Base-by-base conservation (phyloP, 345 rosid species). In the Murraya paniculata region DNA sequence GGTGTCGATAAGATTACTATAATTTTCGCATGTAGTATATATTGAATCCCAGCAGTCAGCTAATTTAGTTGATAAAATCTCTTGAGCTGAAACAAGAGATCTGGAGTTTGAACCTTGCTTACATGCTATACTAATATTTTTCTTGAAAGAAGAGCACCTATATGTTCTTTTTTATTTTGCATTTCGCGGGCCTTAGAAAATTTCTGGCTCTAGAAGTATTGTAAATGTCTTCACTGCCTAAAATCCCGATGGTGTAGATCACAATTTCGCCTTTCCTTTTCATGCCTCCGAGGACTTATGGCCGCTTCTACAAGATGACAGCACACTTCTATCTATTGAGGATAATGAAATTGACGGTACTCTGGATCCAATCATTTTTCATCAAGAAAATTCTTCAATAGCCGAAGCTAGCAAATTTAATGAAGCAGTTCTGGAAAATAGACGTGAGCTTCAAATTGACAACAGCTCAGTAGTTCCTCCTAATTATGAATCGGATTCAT, bases 151-250 rank as follows among this genome's bases (percentile, higher is more conserved):
- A 33, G 25, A 41, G 16, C 7, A 19, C 41, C n/a, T n/a, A n/a
- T n/a, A n/a, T n/a, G n/a, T 33, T 21, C 39, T 30, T 30, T 30
- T 30, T 30, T 30, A 1, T 30, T 2, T 30, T 30, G 2, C 31
- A 18, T 65, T 35, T 38, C 21, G 45, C 60, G 28, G 36, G 25
- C 14, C 22, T 22, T 22, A 24, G 31, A 30, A 30, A 30, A 30
- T 30, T 30, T 30, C 31, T 30, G 31, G 31, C 31, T 30, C 31
- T 30, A 30, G 31, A 30, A 30, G 31, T 25, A 38, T 38, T 45
- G 31, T 28, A 69, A 48, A 70, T 70, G 73, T 48, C 38, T 50
- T 28, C 73, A 48, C 25, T 59, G 50, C 25, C 48, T 65, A 70
- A 24, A 48, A 19, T 50, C 10, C 24, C 8, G 31, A 70, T 48